Percentiles rank a stretch among this genome's conserved stretches.
Conservation (phyloP, 495 filamentous ascomycete genomes). For the Xylaria grammica region DNA sequence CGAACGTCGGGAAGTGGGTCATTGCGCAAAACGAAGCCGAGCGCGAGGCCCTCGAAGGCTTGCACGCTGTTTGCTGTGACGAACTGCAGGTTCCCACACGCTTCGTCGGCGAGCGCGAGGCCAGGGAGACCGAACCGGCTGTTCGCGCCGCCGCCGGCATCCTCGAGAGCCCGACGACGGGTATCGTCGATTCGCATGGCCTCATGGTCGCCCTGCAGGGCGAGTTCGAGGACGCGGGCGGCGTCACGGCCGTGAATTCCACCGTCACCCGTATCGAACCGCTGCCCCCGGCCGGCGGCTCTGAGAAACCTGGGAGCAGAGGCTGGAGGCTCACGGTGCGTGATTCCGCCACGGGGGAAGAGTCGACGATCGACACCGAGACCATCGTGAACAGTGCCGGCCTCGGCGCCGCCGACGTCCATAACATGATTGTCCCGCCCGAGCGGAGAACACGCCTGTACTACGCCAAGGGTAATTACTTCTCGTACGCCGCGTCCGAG, state of each 20-base stretch:
- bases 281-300: slow-evolving; percentile 34
- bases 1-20: slow-evolving; percentile 89
- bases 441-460: slow-evolving; percentile 63
- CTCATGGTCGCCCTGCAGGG: slow-evolving; percentile 82
- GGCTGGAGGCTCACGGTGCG: slow-evolving; percentile 53
- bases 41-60: slow-evolving; percentile 64
- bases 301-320: slow-evolving; percentile 50
- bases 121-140: slow-evolving; percentile 68
- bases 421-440: slow-evolving; percentile 78
- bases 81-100: slow-evolving; percentile 73
- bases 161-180: slow-evolving; percentile 81
- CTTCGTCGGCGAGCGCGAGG: slow-evolving; percentile 68
- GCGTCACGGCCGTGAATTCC: slow-evolving; percentile 70
- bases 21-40: slow-evolving; percentile 81
- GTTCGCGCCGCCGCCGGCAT: slow-evolving; percentile 75
- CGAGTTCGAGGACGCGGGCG: slow-evolving; percentile 74
- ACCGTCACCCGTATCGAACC: slow-evolving; percentile 64
- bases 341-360: slow-evolving; percentile 48
- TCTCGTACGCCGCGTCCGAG: slow-evolving; percentile 71
- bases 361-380: slow-evolving; percentile 68
- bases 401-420: slow-evolving; percentile 73
- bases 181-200: slow-evolving; percentile 87
- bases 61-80: slow-evolving; percentile 68
- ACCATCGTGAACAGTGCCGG: slow-evolving; percentile 87
- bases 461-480: slow-evolving; percentile 96